Evolutionary conservation across 164 flowering plant species (phyloP), one percentile per base, ranked within the genome.

Genomic region (Vitis vinifera): DNA sequence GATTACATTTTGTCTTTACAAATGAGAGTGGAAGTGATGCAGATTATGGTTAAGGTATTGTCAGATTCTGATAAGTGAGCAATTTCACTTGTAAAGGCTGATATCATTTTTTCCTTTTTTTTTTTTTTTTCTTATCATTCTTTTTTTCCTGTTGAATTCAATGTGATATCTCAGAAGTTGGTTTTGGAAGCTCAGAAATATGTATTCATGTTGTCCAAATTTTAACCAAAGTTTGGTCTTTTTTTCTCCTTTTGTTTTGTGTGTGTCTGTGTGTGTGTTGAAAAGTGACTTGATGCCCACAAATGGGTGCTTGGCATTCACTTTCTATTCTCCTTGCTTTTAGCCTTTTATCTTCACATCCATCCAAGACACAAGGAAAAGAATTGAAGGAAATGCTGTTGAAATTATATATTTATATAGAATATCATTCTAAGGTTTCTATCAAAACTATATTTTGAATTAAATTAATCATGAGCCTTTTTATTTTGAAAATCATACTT

Each of bases 11-110:
- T 80, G 80, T 58, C 77, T 49, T 70, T 93, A 23, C 77, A 91
- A 74, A 77, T 76, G 83, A 83, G 82, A 76, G 90, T 91, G n/a
- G 83, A 77, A 69, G 80, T 80, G 48, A 88, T 93, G 98, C 93
- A 87, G 77, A 63, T 76, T 56, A 69, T 88, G 84, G 86, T 87
- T 37, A 52, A 83, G 61, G 75, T 67, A 11, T 67, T 85, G 30
- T 53, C 82, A 10, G 49, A 59, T 71, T 66, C 68, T 59, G 55
- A 61, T 63, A 69, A 58, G 51, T 53, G 27, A 59, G 5, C 15
- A 1, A 55, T 55, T 37, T 48, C 56, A 48, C 58, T 58, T 53
- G 62, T 53, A 55, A 61, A 70, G 55, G 63, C 44, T 17, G 50
- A 59, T 59, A 27, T 58, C 17, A 16, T 16, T 10, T 62, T 17